A percentile compares a stretch with the other conserved stretches of the same genome.
These are phyloP conservation scores for Salvia splendens DNA, from an alignment of 257 asterid species.

Conservation along the genomic window DNA sequence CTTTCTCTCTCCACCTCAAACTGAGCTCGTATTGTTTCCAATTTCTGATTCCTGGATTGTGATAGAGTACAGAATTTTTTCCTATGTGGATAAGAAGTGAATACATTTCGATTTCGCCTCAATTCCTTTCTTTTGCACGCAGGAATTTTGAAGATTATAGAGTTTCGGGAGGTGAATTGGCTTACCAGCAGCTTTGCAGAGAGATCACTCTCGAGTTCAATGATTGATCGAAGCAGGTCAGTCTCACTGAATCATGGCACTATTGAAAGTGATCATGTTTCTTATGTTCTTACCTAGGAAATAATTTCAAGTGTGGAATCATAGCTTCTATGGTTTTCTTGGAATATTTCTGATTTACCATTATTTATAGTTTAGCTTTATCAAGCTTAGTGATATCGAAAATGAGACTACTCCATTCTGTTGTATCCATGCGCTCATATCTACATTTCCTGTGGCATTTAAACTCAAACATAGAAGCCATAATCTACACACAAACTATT, in stretches of 20 bases:
- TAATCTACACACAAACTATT: neutral
- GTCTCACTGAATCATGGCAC: constrained; percentile 23
- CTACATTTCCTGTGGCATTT: neutral
- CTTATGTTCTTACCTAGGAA: neutral
- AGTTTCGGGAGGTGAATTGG: constrained; percentile 75
- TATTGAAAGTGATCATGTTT: constrained; percentile 4
- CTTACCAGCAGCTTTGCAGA: constrained; percentile 88
- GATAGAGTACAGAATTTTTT: neutral
- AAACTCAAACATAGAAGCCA: neutral
- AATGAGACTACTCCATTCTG: neutral
- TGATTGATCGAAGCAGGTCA: constrained; percentile 88
- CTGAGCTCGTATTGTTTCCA: neutral
- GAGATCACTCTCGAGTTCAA: constrained; percentile 81
- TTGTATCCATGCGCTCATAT: constrained; percentile 1
- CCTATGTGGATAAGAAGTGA: no score
- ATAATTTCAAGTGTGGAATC: neutral
- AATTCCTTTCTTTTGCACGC: constrained; percentile 31
- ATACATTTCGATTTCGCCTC: constrained; percentile 7
- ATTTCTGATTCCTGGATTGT: neutral
- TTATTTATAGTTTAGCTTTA: constrained; percentile 4
- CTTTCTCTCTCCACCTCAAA: neutral
- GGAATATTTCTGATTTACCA: neutral
- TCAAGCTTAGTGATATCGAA: neutral
- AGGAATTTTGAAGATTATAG: constrained; percentile 83
- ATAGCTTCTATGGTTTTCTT: constrained; percentile 12